A percentile compares a stretch with the other conserved stretches of the same genome.
Conservation (phyloP, 768 basidiomycete species). For the Saitozyma sp. region DNA sequence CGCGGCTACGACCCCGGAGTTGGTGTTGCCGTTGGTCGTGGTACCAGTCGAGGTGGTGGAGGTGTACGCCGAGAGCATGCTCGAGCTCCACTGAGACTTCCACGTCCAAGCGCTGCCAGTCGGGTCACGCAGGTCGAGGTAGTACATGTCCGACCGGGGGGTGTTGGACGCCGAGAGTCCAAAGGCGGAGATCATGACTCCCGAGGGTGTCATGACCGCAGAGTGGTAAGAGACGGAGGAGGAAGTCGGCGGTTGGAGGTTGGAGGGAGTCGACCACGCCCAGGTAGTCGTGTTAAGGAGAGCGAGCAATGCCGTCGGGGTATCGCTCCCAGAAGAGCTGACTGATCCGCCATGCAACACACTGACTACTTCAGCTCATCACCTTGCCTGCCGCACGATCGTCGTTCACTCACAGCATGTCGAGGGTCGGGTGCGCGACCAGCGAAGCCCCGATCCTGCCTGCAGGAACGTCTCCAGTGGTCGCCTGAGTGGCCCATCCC, state of each 20-base stretch:
- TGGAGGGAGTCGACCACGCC: conserved; percentile 47
- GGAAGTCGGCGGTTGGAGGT: conserved; percentile 46
- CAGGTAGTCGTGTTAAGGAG: conserved; percentile 49
- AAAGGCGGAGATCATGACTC: conserved; percentile 52
- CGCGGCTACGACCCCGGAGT: conserved; percentile 1
- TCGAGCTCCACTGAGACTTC: conserved; percentile 44
- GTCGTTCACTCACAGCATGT: conserved; percentile 32
- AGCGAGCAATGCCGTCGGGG: conserved; percentile 34
- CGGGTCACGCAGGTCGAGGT: conserved; percentile 48
- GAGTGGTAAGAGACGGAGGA: conserved; percentile 47
- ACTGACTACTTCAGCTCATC: conserved; percentile 13
- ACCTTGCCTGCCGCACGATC: background rate
- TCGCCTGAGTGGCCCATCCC: conserved; percentile 42
- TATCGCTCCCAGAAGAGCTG: conserved; percentile 21
- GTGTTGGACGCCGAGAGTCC: conserved; percentile 30
- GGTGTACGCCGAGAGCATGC: conserved; percentile 37
- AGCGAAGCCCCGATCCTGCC: conserved; percentile 46
- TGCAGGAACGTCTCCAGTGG: conserved; percentile 42
- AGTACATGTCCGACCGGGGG: conserved; percentile 42
- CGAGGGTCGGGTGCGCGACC: conserved; percentile 45
- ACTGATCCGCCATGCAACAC: conserved; percentile 48
- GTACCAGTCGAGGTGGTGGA: background rate
- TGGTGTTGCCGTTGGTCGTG: conserved; percentile 8
- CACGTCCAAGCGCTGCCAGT: conserved; percentile 42
- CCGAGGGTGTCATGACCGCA: conserved; percentile 45